Base-by-base conservation (phyloP, 768 basidiomycete species). In the Calocybe gangraenosa region DNA sequence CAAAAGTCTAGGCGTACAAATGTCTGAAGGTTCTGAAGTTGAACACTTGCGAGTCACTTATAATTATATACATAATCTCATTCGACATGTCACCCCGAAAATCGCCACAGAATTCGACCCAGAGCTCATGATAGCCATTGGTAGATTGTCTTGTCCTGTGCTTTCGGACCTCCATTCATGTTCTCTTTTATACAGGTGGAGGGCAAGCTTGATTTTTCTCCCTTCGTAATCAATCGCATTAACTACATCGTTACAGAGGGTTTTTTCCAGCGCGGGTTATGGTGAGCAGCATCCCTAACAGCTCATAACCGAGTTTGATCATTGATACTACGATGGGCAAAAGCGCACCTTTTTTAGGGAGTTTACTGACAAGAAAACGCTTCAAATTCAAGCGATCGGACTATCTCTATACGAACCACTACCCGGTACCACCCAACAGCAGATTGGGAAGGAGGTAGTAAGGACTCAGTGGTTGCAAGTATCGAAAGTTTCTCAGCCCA, bases 391-490 rank as follows among this genome's bases (percentile, higher is more conserved):
- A 63, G 95, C 96, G 3, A 97, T 99, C 52, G 94, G 96, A 2
- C 79, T 99, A 23, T 94, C 92, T 4, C 74, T 99, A 2, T 99
- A 99, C 56, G 96, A 99, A 62, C 80, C 87, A 20, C 73, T 98
- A 14, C 82, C 83, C 4, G 90, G 84, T 14, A 77, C 80, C 3
- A 81, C 81, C 1, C 80, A 65, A 21, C 81, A 92, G 54, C 78
- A 84, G 61, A 75, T 92, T 40, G 89, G 89, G 39, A 76, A 70
- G 48, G 84, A 96, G 62, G 91, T 99, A 52, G 72, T 96, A 55
- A 79, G 94, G 44, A 99, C 94, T 13, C 96, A 99, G 65, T 99
- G 96, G 96, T 71, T 98, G 87, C 89, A 63, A 61, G 85, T 69
- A 15, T 44, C 40, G 13, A 33, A 28, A 28, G 22, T 39, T 31